Base-by-base conservation (phyloP, 371 early-diverging fungal species). In the Mortierella sp. region DNA sequence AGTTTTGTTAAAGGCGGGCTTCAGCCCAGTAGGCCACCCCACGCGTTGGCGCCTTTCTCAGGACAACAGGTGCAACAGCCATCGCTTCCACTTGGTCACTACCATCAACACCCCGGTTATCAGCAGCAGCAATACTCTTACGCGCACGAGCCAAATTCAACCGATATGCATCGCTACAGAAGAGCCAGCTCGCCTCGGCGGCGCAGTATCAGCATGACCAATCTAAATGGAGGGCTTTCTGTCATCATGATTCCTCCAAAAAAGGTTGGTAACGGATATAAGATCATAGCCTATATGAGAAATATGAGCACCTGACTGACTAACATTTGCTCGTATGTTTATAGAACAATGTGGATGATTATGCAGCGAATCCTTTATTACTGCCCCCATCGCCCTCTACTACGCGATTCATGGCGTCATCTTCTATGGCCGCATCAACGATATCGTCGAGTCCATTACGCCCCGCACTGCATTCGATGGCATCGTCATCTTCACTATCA, bases 121-220 rank as follows among this genome's bases (percentile, higher is more conserved):
- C 75, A 80, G 40, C 75, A 68, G 45, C 75, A 72, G 32, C 81
- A 81, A 57, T 73, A 75, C 37, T 73, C 81, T 9, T 73, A 75
- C 35, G 24, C 59, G 30, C 72, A 72, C 26, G 81, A 81, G 16
- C 65, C 76, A 6, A 51, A 43, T 18, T 28, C 68, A 2, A 16
- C 72, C 30, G 81, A 81, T 24, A 70, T 75, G 8, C 63, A 65
- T 43, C 75, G 81, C 18, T 72, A 72, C 66, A 72, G 81, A 24
- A 45, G 81, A 49, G 81, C 81, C 3, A 81, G 81, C 51, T 81
- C 81, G 3, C 81, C 81, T 14, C 72, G 81, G 30, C 65, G 75
- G 22, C 75, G 81, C 49, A 81, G 81, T 66, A 81, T 75, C 61
- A 81, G 81, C 43, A 81, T 81, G 81, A 81, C 81, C 43, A 81